Conservation (phyloP, 1,139 yeast species). For the Saccharomyces hybrid region DNA sequence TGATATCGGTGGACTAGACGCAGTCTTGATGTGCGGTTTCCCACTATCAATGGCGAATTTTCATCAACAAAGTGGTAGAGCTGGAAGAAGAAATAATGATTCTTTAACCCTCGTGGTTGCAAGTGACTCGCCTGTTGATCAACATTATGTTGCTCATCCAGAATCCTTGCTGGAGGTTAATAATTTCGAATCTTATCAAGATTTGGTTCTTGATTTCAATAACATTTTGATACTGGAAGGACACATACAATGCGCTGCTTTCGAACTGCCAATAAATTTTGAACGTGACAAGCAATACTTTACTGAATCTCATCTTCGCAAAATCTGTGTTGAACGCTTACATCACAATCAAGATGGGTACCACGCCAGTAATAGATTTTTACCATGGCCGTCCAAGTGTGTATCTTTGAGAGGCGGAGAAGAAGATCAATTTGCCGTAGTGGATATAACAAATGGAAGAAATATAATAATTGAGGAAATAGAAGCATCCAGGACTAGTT, state of each 20-base stretch:
- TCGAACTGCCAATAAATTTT: conserved; percentile 59
- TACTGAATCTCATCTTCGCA: conserved; percentile 33
- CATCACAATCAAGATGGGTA: conserved; percentile 44
- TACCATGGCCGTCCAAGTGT: conserved; percentile 73
- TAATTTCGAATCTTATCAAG: conserved; percentile 37
- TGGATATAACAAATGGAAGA: conserved; percentile 71
- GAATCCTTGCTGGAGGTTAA: conserved; percentile 47
- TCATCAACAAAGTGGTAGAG: conserved; percentile 94
- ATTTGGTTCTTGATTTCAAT: conserved; percentile 45
- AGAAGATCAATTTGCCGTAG: conserved; percentile 75
- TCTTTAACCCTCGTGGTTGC: conserved; percentile 80
- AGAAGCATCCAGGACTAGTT: conserved; percentile 84
- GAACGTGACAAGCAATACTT: conserved; percentile 54
- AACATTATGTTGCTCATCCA: conserved; percentile 69
- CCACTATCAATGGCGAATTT: conserved; percentile 80
- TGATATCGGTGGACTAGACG: conserved; percentile 87
- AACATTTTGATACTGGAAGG: conserved; percentile 58
- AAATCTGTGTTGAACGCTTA: conserved; percentile 40
- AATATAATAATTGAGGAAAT: conserved; percentile 78
- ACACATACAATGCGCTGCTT: conserved; percentile 92
- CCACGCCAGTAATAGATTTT: conserved; percentile 53
- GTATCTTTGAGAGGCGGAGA: conserved; percentile 80
- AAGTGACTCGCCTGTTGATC: conserved; percentile 80
- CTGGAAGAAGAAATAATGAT: conserved; percentile 73
- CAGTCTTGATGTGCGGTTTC: conserved; percentile 86